A percentile compares a stretch with the other conserved stretches of the same genome.
Conservation (phyloP, 352 stramenopile genomes). For the Thalassiosira allenii region DNA sequence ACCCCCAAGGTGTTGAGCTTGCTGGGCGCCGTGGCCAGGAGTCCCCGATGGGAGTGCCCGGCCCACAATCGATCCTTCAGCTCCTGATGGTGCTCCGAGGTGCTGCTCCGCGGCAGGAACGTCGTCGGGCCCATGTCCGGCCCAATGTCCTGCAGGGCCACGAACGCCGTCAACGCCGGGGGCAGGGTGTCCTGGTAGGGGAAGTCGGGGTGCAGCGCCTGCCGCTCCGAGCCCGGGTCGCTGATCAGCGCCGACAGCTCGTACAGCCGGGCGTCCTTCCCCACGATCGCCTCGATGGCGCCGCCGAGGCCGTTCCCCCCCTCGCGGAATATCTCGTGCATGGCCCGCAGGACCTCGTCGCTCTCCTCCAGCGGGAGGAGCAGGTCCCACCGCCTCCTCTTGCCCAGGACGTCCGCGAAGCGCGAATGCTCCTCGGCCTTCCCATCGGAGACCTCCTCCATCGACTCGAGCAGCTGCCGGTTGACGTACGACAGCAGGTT, state of each 20-base stretch:
- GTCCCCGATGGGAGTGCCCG: slow-evolving; percentile 66
- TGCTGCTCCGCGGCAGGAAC: slow-evolving; percentile 72
- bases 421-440: slow-evolving; percentile 57
- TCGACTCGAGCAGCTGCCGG: slow-evolving; percentile 30
- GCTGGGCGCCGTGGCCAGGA: slow-evolving; percentile 57
- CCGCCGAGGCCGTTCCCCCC: slow-evolving; percentile 63
- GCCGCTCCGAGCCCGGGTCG: slow-evolving; percentile 78
- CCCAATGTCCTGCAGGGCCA: slow-evolving; percentile 81
- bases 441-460: slow-evolving; percentile 46
- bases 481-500: slow-evolving; percentile 62
- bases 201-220: slow-evolving; percentile 83
- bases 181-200: slow-evolving; percentile 56
- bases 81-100: slow-evolving; percentile 56
- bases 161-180: slow-evolving; percentile 79
- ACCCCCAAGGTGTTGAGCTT: slow-evolving; percentile 70
- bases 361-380: slow-evolving; percentile 65
- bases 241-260: slow-evolving; percentile 81
- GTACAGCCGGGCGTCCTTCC: slow-evolving; percentile 65
- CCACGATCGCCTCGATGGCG: slow-evolving; percentile 65
- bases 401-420: slow-evolving; percentile 82
- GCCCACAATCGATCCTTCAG: slow-evolving; percentile 57
- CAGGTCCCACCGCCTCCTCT: slow-evolving; percentile 80
- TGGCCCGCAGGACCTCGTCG: slow-evolving; percentile 51
- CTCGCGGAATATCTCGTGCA: slow-evolving; percentile 56
- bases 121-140: slow-evolving; percentile 82